Evolutionary conservation across 805 yeast genomes (phyloP).

Genomic region (Yarrowia phangngaensis): DNA sequence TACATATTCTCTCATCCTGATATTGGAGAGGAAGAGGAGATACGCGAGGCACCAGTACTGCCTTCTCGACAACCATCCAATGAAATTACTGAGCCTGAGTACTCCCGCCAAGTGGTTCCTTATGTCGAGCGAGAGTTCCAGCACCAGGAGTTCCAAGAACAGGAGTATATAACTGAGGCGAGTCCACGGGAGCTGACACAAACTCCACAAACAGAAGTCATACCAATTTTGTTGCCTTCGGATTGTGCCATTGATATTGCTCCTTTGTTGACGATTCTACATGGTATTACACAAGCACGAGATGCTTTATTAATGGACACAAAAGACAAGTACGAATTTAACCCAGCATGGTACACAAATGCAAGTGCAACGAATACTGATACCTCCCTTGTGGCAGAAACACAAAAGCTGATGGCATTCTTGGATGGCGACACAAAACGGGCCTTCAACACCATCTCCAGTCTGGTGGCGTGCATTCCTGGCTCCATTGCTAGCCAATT

Average conservation of each 20-base stretch:
- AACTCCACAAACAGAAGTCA: background rate
- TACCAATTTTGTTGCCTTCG: slow-evolving; percentile 32
- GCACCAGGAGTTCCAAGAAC: background rate
- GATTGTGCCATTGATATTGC: slow-evolving; percentile 31
- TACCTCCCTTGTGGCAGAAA: slow-evolving; percentile 33
- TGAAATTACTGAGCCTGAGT: background rate
- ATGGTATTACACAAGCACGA: slow-evolving; percentile 38
- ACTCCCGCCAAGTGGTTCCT: slow-evolving; percentile 10
- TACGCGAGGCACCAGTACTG: slow-evolving; percentile 1
- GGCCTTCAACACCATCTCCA: slow-evolving; percentile 31
- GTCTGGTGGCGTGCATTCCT: slow-evolving; percentile 22
- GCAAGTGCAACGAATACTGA: slow-evolving; percentile 26
- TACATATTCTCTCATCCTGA: slow-evolving; percentile 15
- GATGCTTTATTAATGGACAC: slow-evolving; percentile 32
- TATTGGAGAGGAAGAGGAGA: slow-evolving; percentile 12
- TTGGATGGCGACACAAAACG: slow-evolving; percentile 35
- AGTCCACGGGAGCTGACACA: too few species aligned
- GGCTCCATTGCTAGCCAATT: slow-evolving; percentile 3
- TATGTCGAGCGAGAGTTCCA: slow-evolving; percentile 3
- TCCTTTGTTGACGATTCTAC: slow-evolving; percentile 35
- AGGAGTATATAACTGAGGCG: slow-evolving; percentile 7
- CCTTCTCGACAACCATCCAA: background rate
- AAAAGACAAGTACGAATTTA: slow-evolving; percentile 33
- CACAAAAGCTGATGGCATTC: slow-evolving; percentile 37
- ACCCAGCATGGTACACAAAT: slow-evolving; percentile 35